Conservation (phyloP, 2,329 filamentous ascomycete species). For the Fusarium bactridioides region DNA sequence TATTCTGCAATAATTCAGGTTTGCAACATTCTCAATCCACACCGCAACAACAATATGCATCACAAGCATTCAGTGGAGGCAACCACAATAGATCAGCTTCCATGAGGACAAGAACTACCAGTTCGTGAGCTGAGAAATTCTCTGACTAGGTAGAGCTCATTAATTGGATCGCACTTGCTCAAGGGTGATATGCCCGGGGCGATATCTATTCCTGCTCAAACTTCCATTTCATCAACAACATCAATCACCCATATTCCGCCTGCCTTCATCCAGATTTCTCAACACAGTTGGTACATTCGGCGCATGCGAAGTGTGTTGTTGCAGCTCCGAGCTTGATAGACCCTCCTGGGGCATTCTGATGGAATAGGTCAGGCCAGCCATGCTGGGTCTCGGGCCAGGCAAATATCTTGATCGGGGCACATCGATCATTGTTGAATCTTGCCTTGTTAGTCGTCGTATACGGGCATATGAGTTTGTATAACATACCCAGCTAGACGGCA, state of each 20-base stretch:
- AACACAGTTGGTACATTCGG: conserved; percentile 37
- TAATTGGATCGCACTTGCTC: neutral
- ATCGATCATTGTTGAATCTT: conserved; percentile 17
- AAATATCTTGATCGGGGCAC: conserved; percentile 30
- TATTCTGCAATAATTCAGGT: neutral
- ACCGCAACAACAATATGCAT: neutral
- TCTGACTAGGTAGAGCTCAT: neutral
- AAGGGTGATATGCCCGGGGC: neutral
- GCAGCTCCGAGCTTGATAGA: conserved; percentile 21
- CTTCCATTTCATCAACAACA: neutral
- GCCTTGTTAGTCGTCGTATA: neutral
- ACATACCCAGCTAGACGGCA: conserved; percentile 38
- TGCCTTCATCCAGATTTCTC: neutral
- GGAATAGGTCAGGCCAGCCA: conserved; percentile 35
- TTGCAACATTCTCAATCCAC: fast-evolving
- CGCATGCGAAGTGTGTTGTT: conserved; percentile 41
- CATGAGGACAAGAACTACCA: conserved; percentile 5
- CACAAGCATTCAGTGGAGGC: neutral
- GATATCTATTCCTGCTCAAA: neutral
- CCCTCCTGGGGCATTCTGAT: conserved; percentile 11
- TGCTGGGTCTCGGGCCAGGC: conserved; percentile 39
- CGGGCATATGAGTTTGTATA: neutral
- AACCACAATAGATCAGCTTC: neutral
- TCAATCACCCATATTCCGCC: neutral
- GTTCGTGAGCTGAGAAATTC: neutral